Percentiles rank a stretch among this genome's conserved stretches.
phyloP scores from a whole-genome alignment of 768 basidiomycete genomes.

The Leccinum obscurum region DNA sequence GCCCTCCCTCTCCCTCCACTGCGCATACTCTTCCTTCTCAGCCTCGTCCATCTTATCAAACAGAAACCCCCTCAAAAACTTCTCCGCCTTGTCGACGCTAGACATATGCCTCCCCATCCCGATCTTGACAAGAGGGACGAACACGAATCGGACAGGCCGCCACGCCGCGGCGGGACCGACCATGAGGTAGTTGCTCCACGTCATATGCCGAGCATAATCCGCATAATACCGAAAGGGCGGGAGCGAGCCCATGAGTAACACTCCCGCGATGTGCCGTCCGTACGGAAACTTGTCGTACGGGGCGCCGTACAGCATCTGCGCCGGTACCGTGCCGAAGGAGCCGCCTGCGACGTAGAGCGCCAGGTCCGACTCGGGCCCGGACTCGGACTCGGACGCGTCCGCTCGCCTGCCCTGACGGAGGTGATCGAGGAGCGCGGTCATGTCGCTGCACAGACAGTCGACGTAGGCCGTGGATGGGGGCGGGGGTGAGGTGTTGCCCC shows the following conservation, averaged over 20 bases:
- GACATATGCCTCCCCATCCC: constrained; percentile 38
- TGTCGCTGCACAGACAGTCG: constrained; percentile 43
- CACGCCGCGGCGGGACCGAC: constrained; percentile 45
- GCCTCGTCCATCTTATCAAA: constrained; percentile 43
- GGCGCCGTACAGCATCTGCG: constrained; percentile 58
- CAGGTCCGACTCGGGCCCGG: not conserved
- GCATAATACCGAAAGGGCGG: constrained; percentile 48
- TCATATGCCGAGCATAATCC: constrained; percentile 46
- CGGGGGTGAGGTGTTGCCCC: constrained; percentile 53
- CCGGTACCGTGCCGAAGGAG: constrained; percentile 53
- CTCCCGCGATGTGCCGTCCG: constrained; percentile 44
- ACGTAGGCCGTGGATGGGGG: constrained; percentile 37
- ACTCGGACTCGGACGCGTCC: not conserved
- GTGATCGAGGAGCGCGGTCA: constrained; percentile 47
- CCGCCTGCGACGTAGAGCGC: constrained; percentile 52
- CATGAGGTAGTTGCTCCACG: constrained; percentile 47
- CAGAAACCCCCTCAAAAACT: constrained; percentile 37
- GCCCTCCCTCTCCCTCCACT: constrained; percentile 44
- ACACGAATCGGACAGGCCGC: constrained; percentile 39
- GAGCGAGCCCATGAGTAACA: constrained; percentile 48
- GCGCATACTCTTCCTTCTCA: constrained; percentile 33
- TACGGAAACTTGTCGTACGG: constrained; percentile 52
- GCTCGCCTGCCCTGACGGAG: constrained; percentile 22
- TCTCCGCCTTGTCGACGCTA: constrained; percentile 41
- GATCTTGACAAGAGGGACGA: constrained; percentile 35